These are phyloP conservation scores for Magnaporthiopsis rhizophila DNA, from an alignment of 2,329 filamentous ascomycete species.

Conservation along the genomic window DNA sequence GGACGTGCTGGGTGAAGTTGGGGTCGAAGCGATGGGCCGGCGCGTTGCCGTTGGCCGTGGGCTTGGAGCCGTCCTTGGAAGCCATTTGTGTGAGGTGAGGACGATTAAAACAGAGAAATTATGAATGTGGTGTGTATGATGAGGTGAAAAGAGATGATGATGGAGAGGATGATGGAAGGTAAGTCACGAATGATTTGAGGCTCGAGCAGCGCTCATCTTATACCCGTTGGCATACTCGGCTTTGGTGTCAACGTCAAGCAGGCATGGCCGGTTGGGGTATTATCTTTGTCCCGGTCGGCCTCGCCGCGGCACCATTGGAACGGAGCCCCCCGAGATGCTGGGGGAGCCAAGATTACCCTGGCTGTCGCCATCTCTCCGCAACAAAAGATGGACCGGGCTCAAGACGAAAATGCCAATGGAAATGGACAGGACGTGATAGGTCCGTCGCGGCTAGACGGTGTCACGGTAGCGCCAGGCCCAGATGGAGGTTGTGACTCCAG, in stretches of 20 bases:
- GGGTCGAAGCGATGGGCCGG: slow-evolving; percentile 53
- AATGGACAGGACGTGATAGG: not conserved
- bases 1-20: slow-evolving; percentile 65
- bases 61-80: slow-evolving; percentile 4
- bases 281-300: not conserved
- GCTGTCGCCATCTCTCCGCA: not conserved
- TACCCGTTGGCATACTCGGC: not conserved
- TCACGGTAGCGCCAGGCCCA: not conserved
- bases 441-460: not conserved
- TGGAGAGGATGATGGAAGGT: not conserved
- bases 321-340: not conserved
- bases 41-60: slow-evolving; percentile 17
- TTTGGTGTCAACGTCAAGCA: not conserved
- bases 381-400: not conserved
- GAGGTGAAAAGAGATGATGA: not conserved
- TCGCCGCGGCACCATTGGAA: not conserved
- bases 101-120: not conserved
- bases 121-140: too few species aligned
- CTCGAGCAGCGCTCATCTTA: not conserved
- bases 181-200: too few species aligned
- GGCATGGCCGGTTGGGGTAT: not conserved
- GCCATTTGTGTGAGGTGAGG: not conserved
- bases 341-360: not conserved
- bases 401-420: not conserved
- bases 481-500: not conserved